Evolutionary conservation across 305 asterid species (phyloP), one percentile per base, ranked within the genome.

Genomic region (Coffea humblotiana): DNA sequence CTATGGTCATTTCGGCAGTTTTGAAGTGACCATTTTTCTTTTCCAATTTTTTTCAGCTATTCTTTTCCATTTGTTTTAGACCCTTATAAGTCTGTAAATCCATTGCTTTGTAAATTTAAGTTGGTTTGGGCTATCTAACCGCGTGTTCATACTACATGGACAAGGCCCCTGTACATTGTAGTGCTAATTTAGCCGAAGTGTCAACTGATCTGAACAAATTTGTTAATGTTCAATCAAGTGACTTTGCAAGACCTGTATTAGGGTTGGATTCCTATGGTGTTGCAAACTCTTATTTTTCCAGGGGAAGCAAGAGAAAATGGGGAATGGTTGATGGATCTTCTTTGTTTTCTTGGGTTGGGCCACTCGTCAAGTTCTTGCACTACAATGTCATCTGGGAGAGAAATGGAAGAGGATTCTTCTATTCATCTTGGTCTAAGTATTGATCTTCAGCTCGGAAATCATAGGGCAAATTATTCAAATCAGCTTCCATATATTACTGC

Each of bases 311-410:
- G 85, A 81, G 93, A 84, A 90, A 85, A 79, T 70, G 76, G 80
- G 61, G 21, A 9, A 2, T 37, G 45, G 35, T 45, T 15, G 77
- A 61, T 66, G 90, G 86, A 51, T 83, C 90, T 74, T 83, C 91
- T 82, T 75, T 85, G 81, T 88, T 79, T 79, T 86, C 89, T 86
- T 72, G 92, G 89, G 18, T 27, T 90, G 80, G 92, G 90, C 74
- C 70, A 56, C 63, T 82, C 88, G 61, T 88, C 90, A 58, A 87
- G 83, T 78, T 87, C 90, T 35, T 83, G 85, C 87, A 85, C 84
- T 75, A 81, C 84, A 74, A 70, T 78, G 65, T 85, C 86, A 81
- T 76, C 85, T 0, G 91, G 88, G 78, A 87, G 86, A 78, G 92
- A 88, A 84, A 71, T 64, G 45, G 93, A 85, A 72, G 88, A 88